phyloP scores from a whole-genome alignment of 2,329 filamentous ascomycete species.

The Macrophomina phaseolina region DNA sequence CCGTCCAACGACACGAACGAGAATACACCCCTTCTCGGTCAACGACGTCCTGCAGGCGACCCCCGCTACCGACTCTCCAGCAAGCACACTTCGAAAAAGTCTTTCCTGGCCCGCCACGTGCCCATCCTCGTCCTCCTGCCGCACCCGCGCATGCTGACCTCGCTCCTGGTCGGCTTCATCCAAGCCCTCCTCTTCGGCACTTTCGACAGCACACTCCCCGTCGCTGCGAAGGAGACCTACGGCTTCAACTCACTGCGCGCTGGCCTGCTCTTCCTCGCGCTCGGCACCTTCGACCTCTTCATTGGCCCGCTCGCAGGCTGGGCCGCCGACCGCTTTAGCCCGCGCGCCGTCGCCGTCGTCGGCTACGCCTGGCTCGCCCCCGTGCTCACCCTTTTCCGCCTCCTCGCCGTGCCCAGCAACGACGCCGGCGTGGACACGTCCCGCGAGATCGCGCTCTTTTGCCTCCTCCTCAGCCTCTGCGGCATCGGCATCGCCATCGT shows the following conservation, averaged over 20 bases:
- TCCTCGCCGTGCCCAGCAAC: neutral
- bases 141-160: slow-evolving; percentile 40
- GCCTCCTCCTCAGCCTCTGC: slow-evolving; percentile 52
- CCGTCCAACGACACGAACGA: slow-evolving; percentile 32
- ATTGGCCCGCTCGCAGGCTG: slow-evolving; percentile 55
- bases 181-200: slow-evolving; percentile 51
- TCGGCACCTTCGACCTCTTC: slow-evolving; percentile 52
- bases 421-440: slow-evolving; percentile 21
- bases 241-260: slow-evolving; percentile 50
- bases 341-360: slow-evolving; percentile 49
- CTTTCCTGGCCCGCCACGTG: slow-evolving; percentile 47
- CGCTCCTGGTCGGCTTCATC: slow-evolving; percentile 47
- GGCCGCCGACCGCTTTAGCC: slow-evolving; percentile 54
- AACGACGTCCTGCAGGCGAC: slow-evolving; percentile 10
- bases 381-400: slow-evolving; percentile 31
- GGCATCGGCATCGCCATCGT: slow-evolving; percentile 61
- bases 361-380: slow-evolving; percentile 53
- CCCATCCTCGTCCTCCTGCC: slow-evolving; percentile 55
- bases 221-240: slow-evolving; percentile 50
- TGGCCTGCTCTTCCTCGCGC: slow-evolving; percentile 54
- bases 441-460: slow-evolving; percentile 53
- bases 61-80: slow-evolving; percentile 15
- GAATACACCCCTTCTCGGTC: slow-evolving; percentile 35
- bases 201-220: slow-evolving; percentile 57
- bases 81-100: slow-evolving; percentile 49